Conservation (phyloP, 305 asterid species). For the Solanum hybrid region DNA sequence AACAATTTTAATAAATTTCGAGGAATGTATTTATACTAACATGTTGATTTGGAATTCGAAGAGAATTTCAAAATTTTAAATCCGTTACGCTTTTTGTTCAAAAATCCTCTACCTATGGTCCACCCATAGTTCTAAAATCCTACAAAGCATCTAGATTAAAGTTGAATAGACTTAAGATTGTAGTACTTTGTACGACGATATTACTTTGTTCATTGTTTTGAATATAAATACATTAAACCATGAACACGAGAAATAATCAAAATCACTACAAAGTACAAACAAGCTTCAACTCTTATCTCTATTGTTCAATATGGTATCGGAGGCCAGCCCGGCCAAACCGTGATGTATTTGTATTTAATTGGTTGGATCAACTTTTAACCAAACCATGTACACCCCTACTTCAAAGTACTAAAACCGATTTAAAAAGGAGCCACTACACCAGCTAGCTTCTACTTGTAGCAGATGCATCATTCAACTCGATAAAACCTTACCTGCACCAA, state of each 20-base stretch:
- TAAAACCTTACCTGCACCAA: background rate
- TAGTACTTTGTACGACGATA: too few relatives aligned
- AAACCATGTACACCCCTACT: background rate
- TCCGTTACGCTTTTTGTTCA: background rate
- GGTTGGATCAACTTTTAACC: background rate
- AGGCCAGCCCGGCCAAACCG: background rate
- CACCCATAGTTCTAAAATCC: too few relatives aligned
- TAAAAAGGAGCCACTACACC: background rate
- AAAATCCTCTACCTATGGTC: too few relatives aligned
- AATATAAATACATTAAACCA: background rate
- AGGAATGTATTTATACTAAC: too few relatives aligned
- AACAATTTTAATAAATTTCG: too few relatives aligned
- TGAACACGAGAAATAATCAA: background rate
- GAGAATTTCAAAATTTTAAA: too few relatives aligned
- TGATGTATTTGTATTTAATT: too few relatives aligned
- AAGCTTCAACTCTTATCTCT: background rate
- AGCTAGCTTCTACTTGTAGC: background rate
- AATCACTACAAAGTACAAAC: too few relatives aligned
- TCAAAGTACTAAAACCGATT: background rate
- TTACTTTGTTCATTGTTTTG: background rate
- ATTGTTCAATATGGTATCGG: accelerated
- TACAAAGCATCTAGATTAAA: background rate
- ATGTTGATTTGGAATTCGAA: too few relatives aligned
- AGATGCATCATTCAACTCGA: too few relatives aligned
- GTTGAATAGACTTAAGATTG: background rate